A percentile compares a stretch with the other conserved stretches of the same genome.
Evolutionary conservation across 192 early-diverging fungal genomes (phyloP).

Genomic region (Entophlyctis luteolus): DNA sequence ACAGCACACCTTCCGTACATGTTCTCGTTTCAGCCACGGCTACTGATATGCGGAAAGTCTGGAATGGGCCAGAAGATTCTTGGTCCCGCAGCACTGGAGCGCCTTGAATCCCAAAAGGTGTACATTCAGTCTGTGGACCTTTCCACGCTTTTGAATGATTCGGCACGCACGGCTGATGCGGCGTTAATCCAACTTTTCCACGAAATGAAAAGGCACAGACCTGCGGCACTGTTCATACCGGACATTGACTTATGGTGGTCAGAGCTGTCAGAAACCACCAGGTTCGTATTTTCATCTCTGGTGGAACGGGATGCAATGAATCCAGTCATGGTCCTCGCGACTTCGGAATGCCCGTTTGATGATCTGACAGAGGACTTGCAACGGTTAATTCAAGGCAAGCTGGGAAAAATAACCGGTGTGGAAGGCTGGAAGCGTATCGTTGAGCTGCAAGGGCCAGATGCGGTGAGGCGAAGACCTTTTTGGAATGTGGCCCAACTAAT

Average conservation of each 20-base stretch:
- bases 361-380: slow-evolving; percentile 34
- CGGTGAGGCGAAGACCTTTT: neutral
- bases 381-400: neutral
- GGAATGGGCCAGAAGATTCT: slow-evolving; percentile 61
- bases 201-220: slow-evolving; percentile 59
- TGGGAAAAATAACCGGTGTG: slow-evolving; percentile 1
- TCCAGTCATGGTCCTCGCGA: slow-evolving; percentile 54
- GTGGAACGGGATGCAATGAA: slow-evolving; percentile 47
- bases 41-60: slow-evolving; percentile 54
- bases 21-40: slow-evolving; percentile 51
- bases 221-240: slow-evolving; percentile 59
- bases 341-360: slow-evolving; percentile 43
- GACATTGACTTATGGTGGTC: slow-evolving; percentile 51
- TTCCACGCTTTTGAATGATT: slow-evolving; percentile 39
- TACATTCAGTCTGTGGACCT: slow-evolving; percentile 56
- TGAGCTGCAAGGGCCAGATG: neutral
- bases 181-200: slow-evolving; percentile 52
- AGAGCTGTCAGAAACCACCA: slow-evolving; percentile 39
- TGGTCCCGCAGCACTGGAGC: slow-evolving; percentile 50
- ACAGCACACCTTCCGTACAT: slow-evolving; percentile 15
- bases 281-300: slow-evolving; percentile 46
- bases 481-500: neutral
- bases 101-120: slow-evolving; percentile 50
- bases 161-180: slow-evolving; percentile 39
- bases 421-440: slow-evolving; percentile 27